These are phyloP conservation scores for Cryptococcus amylolentus DNA, from an alignment of 1,284 basidiomycete genomes.

Conservation along the genomic window DNA sequence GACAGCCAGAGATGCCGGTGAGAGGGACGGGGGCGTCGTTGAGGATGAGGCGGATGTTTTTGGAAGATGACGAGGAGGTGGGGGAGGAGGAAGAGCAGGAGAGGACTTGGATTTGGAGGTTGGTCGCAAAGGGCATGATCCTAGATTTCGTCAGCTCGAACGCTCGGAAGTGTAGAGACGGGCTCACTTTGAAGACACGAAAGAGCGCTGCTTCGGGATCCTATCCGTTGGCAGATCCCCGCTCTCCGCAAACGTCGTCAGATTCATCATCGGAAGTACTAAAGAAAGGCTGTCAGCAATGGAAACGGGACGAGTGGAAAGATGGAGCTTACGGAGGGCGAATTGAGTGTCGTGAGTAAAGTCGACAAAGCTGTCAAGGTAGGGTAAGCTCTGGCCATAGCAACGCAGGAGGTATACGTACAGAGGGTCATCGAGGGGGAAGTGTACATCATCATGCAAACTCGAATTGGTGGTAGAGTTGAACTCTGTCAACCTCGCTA, in stretches of 20 bases:
- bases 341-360: constrained; percentile 49
- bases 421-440: constrained; percentile 61
- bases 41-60: constrained; percentile 54
- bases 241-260: constrained; percentile 62
- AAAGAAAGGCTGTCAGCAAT: not conserved
- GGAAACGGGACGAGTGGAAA: not conserved
- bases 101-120: constrained; percentile 62
- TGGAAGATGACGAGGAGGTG: not conserved
- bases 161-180: not conserved
- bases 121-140: constrained; percentile 56
- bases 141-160: constrained; percentile 12
- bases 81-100: constrained; percentile 44
- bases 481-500: constrained; percentile 55
- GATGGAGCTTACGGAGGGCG: constrained; percentile 33
- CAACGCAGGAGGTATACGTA: constrained; percentile 28
- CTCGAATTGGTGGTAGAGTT: constrained; percentile 59
- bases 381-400: constrained; percentile 1
- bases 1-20: constrained; percentile 59
- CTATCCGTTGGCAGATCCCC: constrained; percentile 70
- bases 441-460: constrained; percentile 57
- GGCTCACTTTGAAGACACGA: constrained; percentile 44
- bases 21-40: constrained; percentile 64
- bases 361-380: constrained; percentile 34
- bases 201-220: constrained; percentile 58
- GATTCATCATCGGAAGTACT: constrained; percentile 62